Evolutionary conservation across 345 rosid genomes (phyloP).

Genomic region (Eucalyptus lansdowneana): DNA sequence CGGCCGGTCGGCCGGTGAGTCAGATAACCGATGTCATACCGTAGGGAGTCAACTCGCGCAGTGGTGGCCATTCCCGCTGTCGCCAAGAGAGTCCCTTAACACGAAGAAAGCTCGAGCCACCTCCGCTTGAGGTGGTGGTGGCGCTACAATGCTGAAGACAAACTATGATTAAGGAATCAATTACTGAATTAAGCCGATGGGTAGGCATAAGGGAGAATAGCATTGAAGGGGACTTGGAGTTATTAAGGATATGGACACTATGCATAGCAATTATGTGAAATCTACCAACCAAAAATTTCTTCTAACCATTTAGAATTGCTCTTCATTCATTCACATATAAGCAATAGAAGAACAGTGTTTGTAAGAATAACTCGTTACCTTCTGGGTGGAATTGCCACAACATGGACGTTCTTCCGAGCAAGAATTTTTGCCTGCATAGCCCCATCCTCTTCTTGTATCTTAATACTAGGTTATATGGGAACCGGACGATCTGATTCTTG

Average conservation of each 20-base stretch:
- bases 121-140: background rate
- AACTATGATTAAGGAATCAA: background rate
- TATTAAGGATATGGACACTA: background rate
- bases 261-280: background rate
- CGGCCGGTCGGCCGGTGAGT: background rate
- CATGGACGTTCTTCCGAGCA: background rate
- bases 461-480: background rate
- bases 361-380: background rate
- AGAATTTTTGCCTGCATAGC: background rate
- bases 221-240: background rate
- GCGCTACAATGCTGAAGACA: background rate
- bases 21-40: too few relatives aligned
- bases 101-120: background rate
- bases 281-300: background rate
- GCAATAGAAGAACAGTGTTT: background rate
- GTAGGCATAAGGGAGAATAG: background rate
- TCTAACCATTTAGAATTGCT: background rate
- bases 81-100: background rate
- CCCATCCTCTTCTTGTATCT: background rate
- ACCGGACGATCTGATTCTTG: background rate
- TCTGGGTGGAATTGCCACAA: background rate
- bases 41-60: background rate
- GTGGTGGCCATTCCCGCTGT: background rate
- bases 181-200: background rate
- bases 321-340: accelerated